Conservation (phyloP, 2,329 filamentous ascomycete genomes). For the Fonsecaea pugnacius region DNA sequence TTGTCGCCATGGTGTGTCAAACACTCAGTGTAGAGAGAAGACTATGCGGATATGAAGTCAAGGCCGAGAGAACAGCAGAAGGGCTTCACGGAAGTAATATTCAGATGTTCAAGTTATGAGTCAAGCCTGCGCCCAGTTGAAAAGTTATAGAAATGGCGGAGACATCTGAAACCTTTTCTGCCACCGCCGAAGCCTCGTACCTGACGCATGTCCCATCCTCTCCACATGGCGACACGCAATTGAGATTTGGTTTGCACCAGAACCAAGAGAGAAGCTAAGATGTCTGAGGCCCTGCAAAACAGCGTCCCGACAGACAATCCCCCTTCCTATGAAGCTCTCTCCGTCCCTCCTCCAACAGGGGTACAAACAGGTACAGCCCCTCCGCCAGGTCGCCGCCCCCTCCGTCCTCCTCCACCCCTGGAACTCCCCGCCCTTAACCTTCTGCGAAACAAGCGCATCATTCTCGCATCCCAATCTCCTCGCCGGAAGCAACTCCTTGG, state of each 20-base stretch:
- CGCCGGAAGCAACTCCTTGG: conserved; percentile 78
- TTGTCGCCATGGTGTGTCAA: conserved; percentile 33
- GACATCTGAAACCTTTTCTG: conserved; percentile 27
- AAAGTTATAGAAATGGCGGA: conserved; percentile 10
- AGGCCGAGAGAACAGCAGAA: neutral
- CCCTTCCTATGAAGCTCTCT: conserved; percentile 35
- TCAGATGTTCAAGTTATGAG: conserved; percentile 20
- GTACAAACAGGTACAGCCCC: conserved; percentile 24
- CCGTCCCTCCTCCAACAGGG: conserved; percentile 26
- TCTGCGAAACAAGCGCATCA: conserved; percentile 77
- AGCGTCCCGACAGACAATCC: conserved; percentile 31
- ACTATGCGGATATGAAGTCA: neutral
- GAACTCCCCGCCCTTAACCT: conserved; percentile 77
- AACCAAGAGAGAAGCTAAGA: conserved; percentile 3
- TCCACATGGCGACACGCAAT: neutral
- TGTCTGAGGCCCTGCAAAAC: conserved; percentile 23
- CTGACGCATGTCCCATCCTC: neutral
- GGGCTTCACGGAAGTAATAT: neutral
- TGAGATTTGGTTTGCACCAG: neutral
- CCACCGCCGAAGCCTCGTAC: conserved; percentile 20
- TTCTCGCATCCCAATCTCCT: conserved; percentile 89
- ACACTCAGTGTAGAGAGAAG: neutral
- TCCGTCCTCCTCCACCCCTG: conserved; percentile 59
- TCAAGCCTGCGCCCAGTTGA: conserved; percentile 23
- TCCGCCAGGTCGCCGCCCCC: conserved; percentile 22